These are phyloP conservation scores for Fusarium abutilonis DNA, from an alignment of 2,329 filamentous ascomycete species.

Conservation along the genomic window DNA sequence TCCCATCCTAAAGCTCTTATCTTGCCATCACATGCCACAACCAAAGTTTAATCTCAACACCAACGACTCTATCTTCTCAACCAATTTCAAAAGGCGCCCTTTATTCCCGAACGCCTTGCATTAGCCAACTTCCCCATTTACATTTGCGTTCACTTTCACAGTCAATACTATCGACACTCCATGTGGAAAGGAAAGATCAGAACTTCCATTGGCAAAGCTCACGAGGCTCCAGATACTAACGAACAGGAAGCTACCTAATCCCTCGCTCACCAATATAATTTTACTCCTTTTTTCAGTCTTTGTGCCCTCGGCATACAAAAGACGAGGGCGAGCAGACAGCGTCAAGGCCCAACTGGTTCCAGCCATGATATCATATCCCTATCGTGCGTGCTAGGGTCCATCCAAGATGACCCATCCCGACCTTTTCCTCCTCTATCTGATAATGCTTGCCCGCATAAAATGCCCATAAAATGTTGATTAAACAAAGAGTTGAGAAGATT, in stretches of 20 bases:
- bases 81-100: neutral
- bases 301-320: conserved; percentile 36
- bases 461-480: conserved; percentile 40
- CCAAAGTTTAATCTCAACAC: conserved; percentile 9
- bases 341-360: conserved; percentile 33
- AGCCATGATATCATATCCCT: conserved; percentile 39
- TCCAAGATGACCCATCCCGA: conserved; percentile 26
- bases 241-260: conserved; percentile 45
- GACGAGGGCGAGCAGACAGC: conserved; percentile 30
- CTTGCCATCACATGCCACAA: conserved; percentile 2
- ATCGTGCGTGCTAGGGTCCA: conserved; percentile 17
- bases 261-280: conserved; percentile 36
- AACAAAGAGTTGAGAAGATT: conserved; percentile 46
- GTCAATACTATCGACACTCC: conserved; percentile 1
- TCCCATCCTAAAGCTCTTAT: neutral
- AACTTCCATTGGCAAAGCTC: conserved; percentile 45
- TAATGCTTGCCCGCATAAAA: conserved; percentile 34
- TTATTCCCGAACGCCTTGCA: neutral
- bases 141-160: conserved; percentile 1
- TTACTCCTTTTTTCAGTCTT: conserved; percentile 42
- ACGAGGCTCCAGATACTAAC: conserved; percentile 33
- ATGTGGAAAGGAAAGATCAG: conserved; percentile 41
- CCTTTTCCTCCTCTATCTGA: conserved; percentile 40
- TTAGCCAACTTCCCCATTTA: neutral
- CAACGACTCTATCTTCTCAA: conserved; percentile 5